Conservation (phyloP, 2,329 filamentous ascomycete species). For the Verticillium dahliae region DNA sequence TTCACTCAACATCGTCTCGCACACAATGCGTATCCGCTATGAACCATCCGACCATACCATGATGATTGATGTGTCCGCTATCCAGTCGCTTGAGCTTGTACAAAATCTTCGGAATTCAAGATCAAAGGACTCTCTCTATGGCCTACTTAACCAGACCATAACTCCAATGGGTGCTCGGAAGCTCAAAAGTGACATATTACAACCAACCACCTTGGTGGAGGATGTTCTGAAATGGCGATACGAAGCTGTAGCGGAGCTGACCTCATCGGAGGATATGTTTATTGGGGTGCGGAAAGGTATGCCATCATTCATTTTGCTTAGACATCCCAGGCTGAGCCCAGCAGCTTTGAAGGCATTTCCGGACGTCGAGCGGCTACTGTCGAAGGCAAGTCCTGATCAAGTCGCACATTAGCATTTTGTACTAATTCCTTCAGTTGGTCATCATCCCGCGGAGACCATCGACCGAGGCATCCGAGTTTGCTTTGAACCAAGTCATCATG, state of each 20-base stretch:
- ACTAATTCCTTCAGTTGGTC: constrained; percentile 53
- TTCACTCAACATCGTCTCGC: constrained; percentile 61
- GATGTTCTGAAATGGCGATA: constrained; percentile 66
- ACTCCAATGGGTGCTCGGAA: constrained; percentile 87
- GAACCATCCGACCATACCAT: constrained; percentile 86
- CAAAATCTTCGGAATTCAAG: constrained; percentile 75
- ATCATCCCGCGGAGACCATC: constrained; percentile 62
- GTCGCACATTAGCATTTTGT: neutral
- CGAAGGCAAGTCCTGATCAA: constrained; percentile 45
- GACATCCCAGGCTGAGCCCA: constrained; percentile 9
- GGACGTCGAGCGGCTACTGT: constrained; percentile 75
- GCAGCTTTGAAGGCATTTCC: constrained; percentile 66
- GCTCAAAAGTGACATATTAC: constrained; percentile 78
- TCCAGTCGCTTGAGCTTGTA: constrained; percentile 80
- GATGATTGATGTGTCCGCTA: constrained; percentile 90
- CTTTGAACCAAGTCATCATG: constrained; percentile 80
- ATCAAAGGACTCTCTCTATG: constrained; percentile 78
- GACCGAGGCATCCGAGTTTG: constrained; percentile 66
- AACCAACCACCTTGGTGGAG: constrained; percentile 68
- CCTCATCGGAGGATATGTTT: constrained; percentile 80
- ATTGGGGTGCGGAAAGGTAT: constrained; percentile 63
- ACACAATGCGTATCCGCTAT: constrained; percentile 80
- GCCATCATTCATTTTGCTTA: neutral
- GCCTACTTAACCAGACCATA: constrained; percentile 73
- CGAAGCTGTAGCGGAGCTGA: constrained; percentile 77